Evolutionary conservation across 2,329 filamentous ascomycete species (phyloP).

Genomic region (Chaetomiaceae sp.): DNA sequence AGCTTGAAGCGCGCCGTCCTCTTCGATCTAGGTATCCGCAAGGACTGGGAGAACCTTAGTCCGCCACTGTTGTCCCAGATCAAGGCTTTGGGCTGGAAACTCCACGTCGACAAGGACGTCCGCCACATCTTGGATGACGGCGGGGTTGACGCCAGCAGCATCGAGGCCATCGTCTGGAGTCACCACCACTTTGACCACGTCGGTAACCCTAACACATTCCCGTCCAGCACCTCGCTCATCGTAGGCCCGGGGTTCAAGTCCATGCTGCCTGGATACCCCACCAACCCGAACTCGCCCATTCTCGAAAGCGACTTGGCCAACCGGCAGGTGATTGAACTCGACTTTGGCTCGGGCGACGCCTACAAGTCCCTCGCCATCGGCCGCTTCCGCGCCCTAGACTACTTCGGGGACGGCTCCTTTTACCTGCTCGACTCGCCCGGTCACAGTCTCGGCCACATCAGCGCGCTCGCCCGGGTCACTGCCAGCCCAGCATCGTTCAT

Average conservation of each 20-base stretch:
- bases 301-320: conserved; percentile 30
- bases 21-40: conserved; percentile 22
- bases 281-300: conserved; percentile 27
- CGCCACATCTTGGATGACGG: conserved; percentile 23
- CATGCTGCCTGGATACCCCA: conserved; percentile 41
- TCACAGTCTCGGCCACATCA: conserved; percentile 29
- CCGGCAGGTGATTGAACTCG: conserved; percentile 23
- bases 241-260: conserved; percentile 44
- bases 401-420: conserved; percentile 29
- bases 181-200: conserved; percentile 46
- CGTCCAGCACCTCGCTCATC: conserved; percentile 37
- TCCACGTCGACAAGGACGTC: conserved; percentile 22
- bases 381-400: conserved; percentile 24
- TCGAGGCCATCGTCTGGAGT: conserved; percentile 27
- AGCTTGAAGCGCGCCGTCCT: conserved; percentile 23
- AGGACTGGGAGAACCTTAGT: conserved; percentile 17
- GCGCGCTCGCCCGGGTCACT: conserved; percentile 37
- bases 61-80: not conserved
- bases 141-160: conserved; percentile 11
- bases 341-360: conserved; percentile 13
- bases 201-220: conserved; percentile 43
- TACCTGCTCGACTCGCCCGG: conserved; percentile 28
- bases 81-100: not conserved
- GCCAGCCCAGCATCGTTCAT: conserved; percentile 33
- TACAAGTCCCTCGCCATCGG: conserved; percentile 17